These are phyloP conservation scores for Lithospermum erythrorhizon DNA, from an alignment of 257 asterid genomes.

Conservation along the genomic window DNA sequence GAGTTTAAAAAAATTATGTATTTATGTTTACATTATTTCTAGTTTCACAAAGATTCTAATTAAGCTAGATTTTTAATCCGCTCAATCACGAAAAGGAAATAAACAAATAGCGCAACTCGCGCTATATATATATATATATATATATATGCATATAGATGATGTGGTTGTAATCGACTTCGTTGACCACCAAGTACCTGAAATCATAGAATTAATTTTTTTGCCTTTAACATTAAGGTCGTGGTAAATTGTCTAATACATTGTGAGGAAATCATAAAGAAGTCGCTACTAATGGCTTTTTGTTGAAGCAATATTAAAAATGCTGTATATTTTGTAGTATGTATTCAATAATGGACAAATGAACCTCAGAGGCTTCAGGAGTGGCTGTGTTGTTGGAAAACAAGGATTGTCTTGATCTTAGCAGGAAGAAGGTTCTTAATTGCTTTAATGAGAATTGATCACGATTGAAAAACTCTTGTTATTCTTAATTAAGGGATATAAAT, in stretches of 20 bases:
- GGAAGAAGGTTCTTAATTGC: slow-evolving; percentile 59
- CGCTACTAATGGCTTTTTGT: neutral
- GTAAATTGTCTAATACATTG: neutral
- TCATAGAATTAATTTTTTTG: neutral
- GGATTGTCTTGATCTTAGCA: slow-evolving; percentile 87
- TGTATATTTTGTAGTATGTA: slow-evolving; percentile 51
- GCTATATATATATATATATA: too few species aligned
- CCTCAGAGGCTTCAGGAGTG: slow-evolving; percentile 68
- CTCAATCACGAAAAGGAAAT: too few species aligned
- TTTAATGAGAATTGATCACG: slow-evolving; percentile 4
- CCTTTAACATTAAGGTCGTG: neutral
- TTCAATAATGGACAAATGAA: slow-evolving; percentile 80
- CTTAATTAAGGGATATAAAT: neutral
- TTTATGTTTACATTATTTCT: too few species aligned
- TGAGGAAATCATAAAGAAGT: neutral
- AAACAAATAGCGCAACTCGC: too few species aligned
- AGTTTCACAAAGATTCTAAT: too few species aligned
- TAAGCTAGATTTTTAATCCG: neutral
- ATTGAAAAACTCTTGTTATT: neutral
- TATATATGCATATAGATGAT: too few species aligned
- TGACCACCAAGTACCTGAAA: neutral
- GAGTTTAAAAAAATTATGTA: too few species aligned
- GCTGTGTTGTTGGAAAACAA: slow-evolving; percentile 60
- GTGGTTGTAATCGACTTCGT: too few species aligned
- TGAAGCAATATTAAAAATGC: slow-evolving; percentile 5